These are phyloP conservation scores for Sungouiozyma intestinalis DNA, from an alignment of 805 yeast species.

Conservation along the genomic window DNA sequence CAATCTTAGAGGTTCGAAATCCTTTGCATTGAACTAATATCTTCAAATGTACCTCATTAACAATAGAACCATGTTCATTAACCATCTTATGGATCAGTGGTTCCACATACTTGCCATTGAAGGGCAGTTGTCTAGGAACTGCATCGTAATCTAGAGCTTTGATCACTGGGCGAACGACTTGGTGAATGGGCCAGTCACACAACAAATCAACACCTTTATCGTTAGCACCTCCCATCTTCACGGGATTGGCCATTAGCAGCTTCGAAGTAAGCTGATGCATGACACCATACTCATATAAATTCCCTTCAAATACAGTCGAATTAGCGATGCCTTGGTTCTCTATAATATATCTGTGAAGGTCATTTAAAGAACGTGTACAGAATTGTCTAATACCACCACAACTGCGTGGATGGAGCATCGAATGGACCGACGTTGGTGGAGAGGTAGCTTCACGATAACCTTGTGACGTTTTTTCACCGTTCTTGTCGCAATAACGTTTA, in stretches of 20 bases:
- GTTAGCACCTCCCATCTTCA: conserved; percentile 25
- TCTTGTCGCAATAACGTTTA: too few relatives aligned
- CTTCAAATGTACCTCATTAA: conserved; percentile 9
- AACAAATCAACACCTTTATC: conserved; percentile 28
- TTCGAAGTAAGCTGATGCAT: conserved; percentile 23
- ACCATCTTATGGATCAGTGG: conserved; percentile 14
- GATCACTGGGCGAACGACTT: conserved; percentile 3
- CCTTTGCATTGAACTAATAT: conserved; percentile 27
- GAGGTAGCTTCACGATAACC: too few relatives aligned
- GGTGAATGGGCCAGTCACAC: conserved; percentile 19
- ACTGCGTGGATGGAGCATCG: not conserved
- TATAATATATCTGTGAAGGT: conserved; percentile 7
- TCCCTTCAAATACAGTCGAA: conserved; percentile 28
- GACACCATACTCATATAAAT: conserved; percentile 25
- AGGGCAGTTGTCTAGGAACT: conserved; percentile 11
- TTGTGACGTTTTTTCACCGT: too few relatives aligned
- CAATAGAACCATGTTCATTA: conserved; percentile 2
- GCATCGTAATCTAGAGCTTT: not conserved
- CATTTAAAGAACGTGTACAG: not conserved
- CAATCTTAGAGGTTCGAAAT: conserved; percentile 18
- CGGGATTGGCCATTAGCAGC: conserved; percentile 14
- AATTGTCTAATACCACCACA: not conserved
- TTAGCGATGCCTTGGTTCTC: conserved; percentile 14
- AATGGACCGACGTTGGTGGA: too few relatives aligned
- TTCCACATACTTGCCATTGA: conserved; percentile 11